These are phyloP conservation scores for Tulasnella sp. DNA, from an alignment of 768 basidiomycete species.

Conservation along the genomic window DNA sequence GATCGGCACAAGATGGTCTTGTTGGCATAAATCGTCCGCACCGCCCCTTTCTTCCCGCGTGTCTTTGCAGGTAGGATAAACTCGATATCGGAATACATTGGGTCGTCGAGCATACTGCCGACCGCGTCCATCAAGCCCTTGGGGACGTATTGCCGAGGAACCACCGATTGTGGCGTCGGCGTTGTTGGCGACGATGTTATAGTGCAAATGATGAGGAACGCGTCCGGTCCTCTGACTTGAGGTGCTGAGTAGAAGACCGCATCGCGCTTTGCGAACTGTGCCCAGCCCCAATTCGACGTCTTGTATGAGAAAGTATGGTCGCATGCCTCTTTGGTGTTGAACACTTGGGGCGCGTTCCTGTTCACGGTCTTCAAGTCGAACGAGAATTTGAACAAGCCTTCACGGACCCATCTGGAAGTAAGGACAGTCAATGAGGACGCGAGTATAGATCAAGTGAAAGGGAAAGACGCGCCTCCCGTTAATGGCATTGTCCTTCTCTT, in stretches of 20 bases:
- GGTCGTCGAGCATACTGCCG: slow-evolving; percentile 66
- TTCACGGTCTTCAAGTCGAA: slow-evolving; percentile 65
- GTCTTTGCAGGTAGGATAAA: slow-evolving; percentile 60
- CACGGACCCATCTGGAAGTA: slow-evolving; percentile 57
- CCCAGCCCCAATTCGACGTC: slow-evolving; percentile 85
- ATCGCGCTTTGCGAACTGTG: slow-evolving; percentile 69
- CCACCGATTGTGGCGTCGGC: slow-evolving; percentile 34
- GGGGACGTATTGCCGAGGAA: slow-evolving; percentile 46
- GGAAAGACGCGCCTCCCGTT: slow-evolving; percentile 38
- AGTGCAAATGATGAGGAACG: slow-evolving; percentile 63
- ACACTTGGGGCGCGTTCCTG: not conserved
- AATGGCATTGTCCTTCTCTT: slow-evolving; percentile 57
- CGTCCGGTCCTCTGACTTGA: slow-evolving; percentile 38
- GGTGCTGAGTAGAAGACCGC: slow-evolving; percentile 47
- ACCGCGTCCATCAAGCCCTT: slow-evolving; percentile 54
- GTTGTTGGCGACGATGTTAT: slow-evolving; percentile 55
- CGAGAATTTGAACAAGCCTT: slow-evolving; percentile 73
- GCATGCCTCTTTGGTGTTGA: slow-evolving; percentile 58
- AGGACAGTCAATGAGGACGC: not conserved
- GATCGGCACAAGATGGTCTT: slow-evolving; percentile 53
- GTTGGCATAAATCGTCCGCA: slow-evolving; percentile 50
- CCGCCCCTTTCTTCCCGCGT: slow-evolving; percentile 30
- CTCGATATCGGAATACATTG: slow-evolving; percentile 73
- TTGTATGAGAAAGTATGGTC: slow-evolving; percentile 64
- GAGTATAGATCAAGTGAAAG: not conserved